A percentile compares a stretch with the other conserved stretches of the same genome.
phyloP scores from a whole-genome alignment of 805 yeast species.

The Sungouiozyma ichnusensis region DNA sequence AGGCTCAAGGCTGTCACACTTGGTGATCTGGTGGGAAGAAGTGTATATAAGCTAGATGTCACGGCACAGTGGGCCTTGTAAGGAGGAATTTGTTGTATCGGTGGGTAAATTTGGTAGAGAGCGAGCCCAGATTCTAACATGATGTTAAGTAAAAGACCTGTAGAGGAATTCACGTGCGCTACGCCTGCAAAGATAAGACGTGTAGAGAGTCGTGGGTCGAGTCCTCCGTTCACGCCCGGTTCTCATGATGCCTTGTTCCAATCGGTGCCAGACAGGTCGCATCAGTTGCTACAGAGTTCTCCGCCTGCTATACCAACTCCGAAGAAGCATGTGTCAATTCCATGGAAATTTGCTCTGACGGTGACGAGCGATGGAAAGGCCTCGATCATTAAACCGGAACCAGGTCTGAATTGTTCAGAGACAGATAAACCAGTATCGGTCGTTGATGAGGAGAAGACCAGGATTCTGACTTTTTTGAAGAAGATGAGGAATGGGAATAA shows the following conservation, averaged over 20 bases:
- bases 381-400: slow-evolving; percentile 7
- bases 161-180: neutral
- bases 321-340: neutral
- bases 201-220: neutral
- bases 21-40: too few relatives aligned
- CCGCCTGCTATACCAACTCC: neutral
- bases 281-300: neutral
- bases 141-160: neutral
- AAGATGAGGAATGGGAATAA: slow-evolving; percentile 17
- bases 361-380: slow-evolving; percentile 9
- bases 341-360: neutral
- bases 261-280: neutral
- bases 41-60: too few relatives aligned
- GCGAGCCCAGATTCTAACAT: too few relatives aligned
- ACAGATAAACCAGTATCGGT: neutral
- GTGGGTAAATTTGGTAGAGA: too few relatives aligned
- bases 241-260: neutral
- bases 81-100: too few relatives aligned
- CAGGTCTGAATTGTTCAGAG: neutral
- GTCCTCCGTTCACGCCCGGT: neutral
- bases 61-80: too few relatives aligned
- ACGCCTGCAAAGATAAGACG: neutral
- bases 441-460: slow-evolving; percentile 14
- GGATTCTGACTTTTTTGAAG: slow-evolving; percentile 20
- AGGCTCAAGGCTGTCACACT: neutral